Conservation (phyloP, 148 eudicot species). For the Mesembryanthemum crystallinum region DNA sequence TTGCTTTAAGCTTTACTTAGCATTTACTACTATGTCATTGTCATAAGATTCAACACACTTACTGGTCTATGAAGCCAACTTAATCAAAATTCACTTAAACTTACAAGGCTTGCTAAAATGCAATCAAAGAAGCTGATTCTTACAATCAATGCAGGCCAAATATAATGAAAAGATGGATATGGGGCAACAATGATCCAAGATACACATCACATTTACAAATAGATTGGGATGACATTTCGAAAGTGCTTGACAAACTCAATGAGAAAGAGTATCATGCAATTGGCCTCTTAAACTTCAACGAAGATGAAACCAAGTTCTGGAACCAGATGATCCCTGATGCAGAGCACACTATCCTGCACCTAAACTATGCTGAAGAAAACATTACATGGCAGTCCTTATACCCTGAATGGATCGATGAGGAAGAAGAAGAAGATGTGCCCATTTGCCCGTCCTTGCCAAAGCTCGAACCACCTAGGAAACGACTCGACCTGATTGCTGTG, state of each 20-base stretch:
- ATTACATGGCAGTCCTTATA: slow-evolving; percentile 74
- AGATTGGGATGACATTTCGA: slow-evolving; percentile 58
- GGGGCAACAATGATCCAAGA: slow-evolving; percentile 60
- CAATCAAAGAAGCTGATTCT: slow-evolving; percentile 6
- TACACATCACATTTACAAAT: slow-evolving; percentile 52
- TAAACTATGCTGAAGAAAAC: slow-evolving; percentile 45
- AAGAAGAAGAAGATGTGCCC: slow-evolving; percentile 74
- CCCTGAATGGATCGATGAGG: slow-evolving; percentile 97
- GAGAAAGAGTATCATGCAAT: slow-evolving; percentile 39
- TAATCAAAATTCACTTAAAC: background rate
- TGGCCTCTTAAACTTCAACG: slow-evolving; percentile 67
- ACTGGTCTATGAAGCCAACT: background rate
- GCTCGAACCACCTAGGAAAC: slow-evolving; percentile 48
- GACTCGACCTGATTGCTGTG: slow-evolving; percentile 65
- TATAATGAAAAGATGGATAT: slow-evolving; percentile 54
- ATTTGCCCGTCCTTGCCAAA: slow-evolving; percentile 62
- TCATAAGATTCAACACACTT: background rate
- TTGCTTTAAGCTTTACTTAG: background rate
- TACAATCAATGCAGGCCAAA: slow-evolving; percentile 35
- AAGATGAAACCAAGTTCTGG: slow-evolving; percentile 50
- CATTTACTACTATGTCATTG: background rate
- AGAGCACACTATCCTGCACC: slow-evolving; percentile 38
- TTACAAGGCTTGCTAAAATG: too few relatives aligned
- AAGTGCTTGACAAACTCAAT: slow-evolving; percentile 29
- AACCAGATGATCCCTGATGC: slow-evolving; percentile 40